Base-by-base conservation (phyloP, 345 rosid species). In the Syzygium aromaticum region DNA sequence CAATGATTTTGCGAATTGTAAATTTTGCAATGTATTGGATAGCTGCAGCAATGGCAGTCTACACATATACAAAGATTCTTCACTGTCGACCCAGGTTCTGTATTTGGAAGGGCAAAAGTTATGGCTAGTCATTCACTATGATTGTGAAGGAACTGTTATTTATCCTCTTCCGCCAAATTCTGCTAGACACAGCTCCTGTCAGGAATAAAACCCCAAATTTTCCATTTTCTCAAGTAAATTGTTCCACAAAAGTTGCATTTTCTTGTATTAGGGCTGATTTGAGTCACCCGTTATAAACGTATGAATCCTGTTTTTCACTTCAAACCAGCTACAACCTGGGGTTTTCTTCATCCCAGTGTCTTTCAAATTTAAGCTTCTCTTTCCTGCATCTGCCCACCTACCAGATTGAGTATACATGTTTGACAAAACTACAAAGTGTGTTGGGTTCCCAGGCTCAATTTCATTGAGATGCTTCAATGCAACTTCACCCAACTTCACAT, bases 321-420 rank as follows among this genome's bases (percentile, higher is more conserved):
- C 89, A 85, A 93, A 87, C 96, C 96, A 94, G 86, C 95, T 95
- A 88, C 86, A 90, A 85, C 94, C 96, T 54, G 91, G 95, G 51
- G 53, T 54, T 86, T 92, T 90, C 82, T 86, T 92, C 46, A 91
- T 54, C 86, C 88, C 91, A 57, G 88, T 84, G 73, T 87, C 90
- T 86, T 89, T 89, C 86, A 93, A 73, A 86, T 84, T 89, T 61
- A 89, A 89, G 86, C 92, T 89, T 77, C 89, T 77, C 33, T 61
- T 83, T 85, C 89, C 88, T 88, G 90, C 91, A 87, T 93, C 94
- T 86, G 77, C 87, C 92, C 94, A 90, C 84, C 88, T 91, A 51
- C 84, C 84, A 38, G 89, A 92, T 87, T 91, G 86, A 63, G 92
- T 91, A 90, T 92, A 91, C 51, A 91, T 85, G 84, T 86, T 87